Conservation (phyloP, 805 yeast genomes). For the Cyberlindnera mississippiensis region DNA sequence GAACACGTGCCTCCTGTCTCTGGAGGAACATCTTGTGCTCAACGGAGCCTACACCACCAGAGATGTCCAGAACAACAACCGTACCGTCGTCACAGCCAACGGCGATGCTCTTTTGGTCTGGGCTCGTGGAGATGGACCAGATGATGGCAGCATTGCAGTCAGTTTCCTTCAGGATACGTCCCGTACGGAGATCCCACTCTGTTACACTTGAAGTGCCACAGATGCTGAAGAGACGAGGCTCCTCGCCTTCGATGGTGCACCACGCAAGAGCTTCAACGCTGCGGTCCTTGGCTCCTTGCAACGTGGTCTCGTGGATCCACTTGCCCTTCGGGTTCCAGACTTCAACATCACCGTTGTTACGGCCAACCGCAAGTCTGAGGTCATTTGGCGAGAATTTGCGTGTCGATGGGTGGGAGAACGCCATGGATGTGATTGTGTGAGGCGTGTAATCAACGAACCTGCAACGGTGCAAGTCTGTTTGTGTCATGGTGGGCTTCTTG, state of each 20-base stretch:
- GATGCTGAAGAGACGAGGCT: constrained; percentile 77
- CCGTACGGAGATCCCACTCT: constrained; percentile 84
- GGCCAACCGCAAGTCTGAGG: constrained; percentile 82
- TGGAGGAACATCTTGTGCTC: constrained; percentile 75
- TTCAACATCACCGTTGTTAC: constrained; percentile 93
- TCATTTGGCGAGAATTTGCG: constrained; percentile 46
- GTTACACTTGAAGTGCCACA: constrained; percentile 91
- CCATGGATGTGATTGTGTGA: constrained; percentile 74
- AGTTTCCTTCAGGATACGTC: constrained; percentile 66
- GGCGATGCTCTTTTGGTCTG: constrained; percentile 60
- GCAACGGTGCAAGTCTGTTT: constrained; percentile 64
- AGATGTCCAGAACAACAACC: constrained; percentile 76
- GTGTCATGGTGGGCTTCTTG: constrained; percentile 2
- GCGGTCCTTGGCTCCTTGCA: constrained; percentile 78
- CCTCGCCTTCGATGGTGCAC: constrained; percentile 48
- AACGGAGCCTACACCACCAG: constrained; percentile 80
- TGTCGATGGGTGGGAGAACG: constrained; percentile 64
- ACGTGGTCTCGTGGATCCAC: constrained; percentile 74
- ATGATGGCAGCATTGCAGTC: constrained; percentile 92
- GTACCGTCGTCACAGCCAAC: constrained; percentile 96
- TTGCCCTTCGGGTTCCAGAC: constrained; percentile 84
- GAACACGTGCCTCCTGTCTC: constrained; percentile 78
- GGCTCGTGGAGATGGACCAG: constrained; percentile 79
- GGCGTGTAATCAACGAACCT: constrained; percentile 88
- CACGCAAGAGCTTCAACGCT: constrained; percentile 89